phyloP scores from a whole-genome alignment of 1,284 basidiomycete species.

The Cryptococcus sp. region DNA sequence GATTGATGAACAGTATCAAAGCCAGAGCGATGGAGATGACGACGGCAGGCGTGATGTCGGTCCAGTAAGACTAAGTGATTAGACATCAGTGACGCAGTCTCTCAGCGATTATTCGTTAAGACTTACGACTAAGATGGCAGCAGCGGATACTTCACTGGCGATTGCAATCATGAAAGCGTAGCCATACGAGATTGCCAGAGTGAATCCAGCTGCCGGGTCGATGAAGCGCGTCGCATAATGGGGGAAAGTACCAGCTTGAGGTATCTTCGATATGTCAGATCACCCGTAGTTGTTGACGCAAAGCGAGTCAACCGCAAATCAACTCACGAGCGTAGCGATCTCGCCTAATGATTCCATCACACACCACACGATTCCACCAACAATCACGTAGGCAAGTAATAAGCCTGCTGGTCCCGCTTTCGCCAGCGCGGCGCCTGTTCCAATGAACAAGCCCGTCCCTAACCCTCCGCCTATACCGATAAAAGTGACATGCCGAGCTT shows the following conservation, averaged over 20 bases:
- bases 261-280: neutral
- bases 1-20: slow-evolving; percentile 12
- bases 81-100: neutral
- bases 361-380: slow-evolving; percentile 15
- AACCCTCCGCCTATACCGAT: slow-evolving; percentile 15
- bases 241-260: slow-evolving; percentile 14
- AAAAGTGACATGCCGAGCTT: slow-evolving; percentile 11
- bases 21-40: slow-evolving; percentile 10
- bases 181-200: slow-evolving; percentile 10
- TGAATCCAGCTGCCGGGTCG: slow-evolving; percentile 15
- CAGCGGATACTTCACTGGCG: slow-evolving; percentile 17
- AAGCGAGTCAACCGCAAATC: too few relatives aligned
- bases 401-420: slow-evolving; percentile 21
- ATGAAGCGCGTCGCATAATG: slow-evolving; percentile 12
- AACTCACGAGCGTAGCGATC: slow-evolving; percentile 16
- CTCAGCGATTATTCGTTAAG: neutral
- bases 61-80: slow-evolving; percentile 10
- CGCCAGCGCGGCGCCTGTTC: slow-evolving; percentile 11
- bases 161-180: slow-evolving; percentile 15
- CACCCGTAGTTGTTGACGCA: neutral
- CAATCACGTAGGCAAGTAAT: slow-evolving; percentile 14
- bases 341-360: slow-evolving; percentile 18
- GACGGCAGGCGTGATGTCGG: slow-evolving; percentile 10
- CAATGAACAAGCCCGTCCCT: slow-evolving; percentile 16
- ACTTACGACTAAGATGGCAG: slow-evolving; percentile 16